Conservation (phyloP, 2,329 filamentous ascomycete genomes). For the Diaporthe eres region DNA sequence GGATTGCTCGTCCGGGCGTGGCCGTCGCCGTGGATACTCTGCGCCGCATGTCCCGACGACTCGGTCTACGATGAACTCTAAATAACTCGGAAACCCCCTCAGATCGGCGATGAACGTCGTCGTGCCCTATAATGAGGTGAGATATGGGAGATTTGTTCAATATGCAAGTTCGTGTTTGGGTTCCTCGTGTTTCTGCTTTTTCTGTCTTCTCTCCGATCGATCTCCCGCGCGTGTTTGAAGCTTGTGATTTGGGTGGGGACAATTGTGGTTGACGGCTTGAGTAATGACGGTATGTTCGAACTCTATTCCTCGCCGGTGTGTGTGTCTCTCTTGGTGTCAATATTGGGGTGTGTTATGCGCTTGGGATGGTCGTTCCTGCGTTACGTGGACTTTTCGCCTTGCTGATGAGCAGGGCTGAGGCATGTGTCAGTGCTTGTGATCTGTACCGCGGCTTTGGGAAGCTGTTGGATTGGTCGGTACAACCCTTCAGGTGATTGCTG, state of each 20-base stretch:
- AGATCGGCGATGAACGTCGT: slow-evolving; percentile 18
- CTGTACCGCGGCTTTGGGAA: background rate
- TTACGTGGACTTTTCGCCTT: slow-evolving; percentile 16
- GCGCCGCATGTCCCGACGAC: slow-evolving; percentile 4
- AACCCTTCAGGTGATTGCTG: too few relatives aligned
- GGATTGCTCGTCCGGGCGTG: slow-evolving; percentile 24
- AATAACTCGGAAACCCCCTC: background rate
- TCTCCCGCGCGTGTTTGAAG: background rate
- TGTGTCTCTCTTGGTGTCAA: background rate
- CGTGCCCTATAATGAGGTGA: background rate
- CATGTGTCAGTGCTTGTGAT: slow-evolving; percentile 19
- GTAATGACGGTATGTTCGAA: slow-evolving; percentile 5
- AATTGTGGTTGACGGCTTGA: background rate
- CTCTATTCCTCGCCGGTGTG: slow-evolving; percentile 3
- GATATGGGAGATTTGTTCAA: slow-evolving; percentile 25
- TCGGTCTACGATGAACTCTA: slow-evolving; percentile 20
- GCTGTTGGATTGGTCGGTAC: background rate
- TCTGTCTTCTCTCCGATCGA: background rate
- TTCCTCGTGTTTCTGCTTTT: background rate
- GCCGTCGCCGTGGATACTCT: slow-evolving; percentile 9
- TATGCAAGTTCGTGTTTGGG: slow-evolving; percentile 1
- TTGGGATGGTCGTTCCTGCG: background rate
- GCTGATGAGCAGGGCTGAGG: slow-evolving; percentile 8
- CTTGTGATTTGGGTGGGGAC: background rate
- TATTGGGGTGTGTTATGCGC: slow-evolving; percentile 18